Base-by-base conservation (phyloP, 208 protist species). In the Herpetomonas tarakana region DNA sequence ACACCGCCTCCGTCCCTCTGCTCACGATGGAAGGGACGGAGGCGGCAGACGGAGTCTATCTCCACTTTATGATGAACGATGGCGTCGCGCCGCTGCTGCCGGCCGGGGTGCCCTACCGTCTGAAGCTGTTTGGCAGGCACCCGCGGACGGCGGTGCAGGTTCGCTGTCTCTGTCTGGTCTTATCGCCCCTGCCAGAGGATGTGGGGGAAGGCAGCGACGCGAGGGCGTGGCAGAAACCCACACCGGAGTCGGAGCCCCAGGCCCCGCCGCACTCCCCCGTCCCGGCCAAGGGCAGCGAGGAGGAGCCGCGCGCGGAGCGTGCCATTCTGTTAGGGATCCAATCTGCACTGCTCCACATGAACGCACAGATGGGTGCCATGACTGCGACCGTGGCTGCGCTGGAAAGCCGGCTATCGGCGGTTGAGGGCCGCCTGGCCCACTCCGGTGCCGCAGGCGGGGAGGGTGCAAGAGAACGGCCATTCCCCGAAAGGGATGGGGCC, bases 21-120 rank as follows among this genome's bases (percentile, higher is more conserved):
- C 47, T 66, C 12, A 71, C 70, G 29, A 57, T 64, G n/a, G 58
- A 76, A 24, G 57, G 52, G 47, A 27, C 54, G 1, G 47, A 71
- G 19, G n/a, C 30, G 0, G 16, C 45, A 3, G 54, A 21, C 0
- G 14, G 24, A 29, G 30, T 69, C 16, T 53, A 51, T 47, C 46
- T 56, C 35, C 58, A 55, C 44, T 76, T 62, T 26, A n/a, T 66
- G 3, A 64, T 52, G 38, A 58, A 65, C 39, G 62, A 62, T 35
- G 26, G 39, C 47, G 57, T 44, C 18, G 45, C 51, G 16, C 53
- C 38, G 2, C 63, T 76, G 31, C 50, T 62, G 16, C 52, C 58
- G 2, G 19, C 58, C 3, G 47, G 53, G 21, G 27, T 35, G 26
- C 14, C 11, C 22, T 71, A 63, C 21, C 58, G 27, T 18, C 30